phyloP scores from a whole-genome alignment of 441 rosid genomes.

The Corymbia calophylla region DNA sequence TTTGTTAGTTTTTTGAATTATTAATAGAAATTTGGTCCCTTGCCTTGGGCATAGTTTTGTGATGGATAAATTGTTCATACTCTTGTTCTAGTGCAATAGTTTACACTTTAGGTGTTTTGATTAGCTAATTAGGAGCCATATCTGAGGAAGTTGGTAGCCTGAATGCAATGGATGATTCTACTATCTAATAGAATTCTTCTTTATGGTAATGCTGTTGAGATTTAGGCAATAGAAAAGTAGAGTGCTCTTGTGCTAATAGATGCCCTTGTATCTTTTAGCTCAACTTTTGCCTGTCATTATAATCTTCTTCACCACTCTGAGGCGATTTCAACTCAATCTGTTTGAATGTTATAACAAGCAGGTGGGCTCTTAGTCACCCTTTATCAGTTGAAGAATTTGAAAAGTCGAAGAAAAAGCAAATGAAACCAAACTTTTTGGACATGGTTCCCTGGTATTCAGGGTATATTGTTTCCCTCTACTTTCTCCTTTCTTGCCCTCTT shows the following conservation, averaged over 20 bases:
- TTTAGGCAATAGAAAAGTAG: neutral
- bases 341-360: conserved; percentile 18
- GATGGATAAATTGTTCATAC: neutral
- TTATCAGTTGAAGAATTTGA: conserved; percentile 73
- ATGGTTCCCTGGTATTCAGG: conserved; percentile 99
- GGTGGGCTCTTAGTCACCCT: conserved; percentile 99
- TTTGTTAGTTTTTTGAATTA: neutral
- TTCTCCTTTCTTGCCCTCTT: neutral
- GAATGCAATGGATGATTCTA: neutral
- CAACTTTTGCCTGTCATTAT: neutral
- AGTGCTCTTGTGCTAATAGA: neutral
- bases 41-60: neutral
- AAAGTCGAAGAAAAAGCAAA: conserved; percentile 72
- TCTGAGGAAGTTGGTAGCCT: neutral
- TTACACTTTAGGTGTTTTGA: neutral
- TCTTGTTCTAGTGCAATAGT: neutral
- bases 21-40: neutral
- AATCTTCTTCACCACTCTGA: neutral
- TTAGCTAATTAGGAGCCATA: neutral
- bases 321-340: neutral
- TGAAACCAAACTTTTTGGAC: conserved; percentile 94
- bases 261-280: neutral
- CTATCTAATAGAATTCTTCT: neutral
- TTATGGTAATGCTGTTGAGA: neutral
- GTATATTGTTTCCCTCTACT: conserved; percentile 28